Evolutionary conservation across 495 filamentous ascomycete species (phyloP).

Genomic region (Elaphomyces granulatus): DNA sequence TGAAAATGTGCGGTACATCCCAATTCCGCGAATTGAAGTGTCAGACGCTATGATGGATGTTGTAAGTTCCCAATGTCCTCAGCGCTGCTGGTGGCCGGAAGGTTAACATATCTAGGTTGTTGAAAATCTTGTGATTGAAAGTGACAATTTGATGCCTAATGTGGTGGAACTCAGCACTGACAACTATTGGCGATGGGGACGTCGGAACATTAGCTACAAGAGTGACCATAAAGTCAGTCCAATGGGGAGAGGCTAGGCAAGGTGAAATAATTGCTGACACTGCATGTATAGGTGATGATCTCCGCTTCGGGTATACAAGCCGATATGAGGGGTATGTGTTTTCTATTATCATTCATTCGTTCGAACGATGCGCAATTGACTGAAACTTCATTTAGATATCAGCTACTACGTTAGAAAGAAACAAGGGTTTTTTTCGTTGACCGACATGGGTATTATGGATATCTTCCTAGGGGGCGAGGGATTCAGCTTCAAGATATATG

Average conservation of each 20-base stretch:
- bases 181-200: slow-evolving; percentile 92
- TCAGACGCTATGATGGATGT: slow-evolving; percentile 74
- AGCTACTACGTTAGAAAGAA: slow-evolving; percentile 95
- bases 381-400: slow-evolving; percentile 43
- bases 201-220: slow-evolving; percentile 69
- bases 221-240: slow-evolving; percentile 56
- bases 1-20: slow-evolving; percentile 81
- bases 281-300: slow-evolving; percentile 37
- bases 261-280: background rate
- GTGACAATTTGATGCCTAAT: slow-evolving; percentile 95
- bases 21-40: slow-evolving; percentile 88
- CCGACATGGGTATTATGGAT: slow-evolving; percentile 79
- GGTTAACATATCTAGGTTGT: slow-evolving; percentile 34
- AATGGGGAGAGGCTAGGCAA: background rate
- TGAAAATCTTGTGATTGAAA: slow-evolving; percentile 90
- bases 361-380: no score
- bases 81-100: background rate
- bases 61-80: slow-evolving; percentile 7
- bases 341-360: no score
- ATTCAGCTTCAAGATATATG: slow-evolving; percentile 81
- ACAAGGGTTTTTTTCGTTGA: slow-evolving; percentile 84
- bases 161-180: slow-evolving; percentile 80
- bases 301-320: slow-evolving; percentile 74
- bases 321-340: slow-evolving; percentile 20
- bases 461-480: slow-evolving; percentile 79